Evolutionary conservation across 2,329 filamentous ascomycete species (phyloP).

Genomic region (Colletotrichum sp.): DNA sequence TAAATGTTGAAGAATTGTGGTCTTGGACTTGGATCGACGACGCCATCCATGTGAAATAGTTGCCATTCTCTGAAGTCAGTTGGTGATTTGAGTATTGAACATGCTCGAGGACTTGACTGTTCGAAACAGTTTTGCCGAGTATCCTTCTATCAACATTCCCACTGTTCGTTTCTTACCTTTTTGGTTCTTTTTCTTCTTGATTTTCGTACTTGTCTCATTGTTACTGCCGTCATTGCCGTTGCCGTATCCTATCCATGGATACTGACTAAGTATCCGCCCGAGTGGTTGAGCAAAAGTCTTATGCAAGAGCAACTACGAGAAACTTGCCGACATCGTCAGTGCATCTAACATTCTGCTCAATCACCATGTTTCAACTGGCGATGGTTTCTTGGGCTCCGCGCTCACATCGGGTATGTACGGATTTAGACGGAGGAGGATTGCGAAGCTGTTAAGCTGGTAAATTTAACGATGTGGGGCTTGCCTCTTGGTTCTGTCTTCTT

Average conservation of each 20-base stretch:
- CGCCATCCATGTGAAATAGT: background rate
- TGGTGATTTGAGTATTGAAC: too few species aligned
- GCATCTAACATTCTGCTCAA: background rate
- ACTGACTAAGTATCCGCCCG: too few species aligned
- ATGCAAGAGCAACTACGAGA: background rate
- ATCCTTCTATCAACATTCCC: too few species aligned
- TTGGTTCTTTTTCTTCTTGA: too few species aligned
- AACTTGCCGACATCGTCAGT: fast-evolving
- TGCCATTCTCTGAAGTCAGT: background rate
- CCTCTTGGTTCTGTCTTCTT: background rate
- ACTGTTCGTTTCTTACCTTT: too few species aligned
- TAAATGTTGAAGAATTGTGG: background rate
- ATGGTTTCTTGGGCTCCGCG: background rate
- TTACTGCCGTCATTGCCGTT: too few species aligned
- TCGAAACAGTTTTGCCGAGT: too few species aligned
- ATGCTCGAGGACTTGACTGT: too few species aligned
- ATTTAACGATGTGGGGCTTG: background rate
- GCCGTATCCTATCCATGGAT: fast-evolving
- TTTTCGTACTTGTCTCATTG: too few species aligned
- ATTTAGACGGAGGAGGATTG: background rate
- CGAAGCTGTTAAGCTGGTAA: background rate
- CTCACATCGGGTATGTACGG: background rate
- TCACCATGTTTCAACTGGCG: fast-evolving
- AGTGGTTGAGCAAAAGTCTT: too few species aligned
- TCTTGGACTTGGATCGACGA: background rate